phyloP scores from a whole-genome alignment of 1,139 yeast genomes.

The Geotrichum klebahnii region DNA sequence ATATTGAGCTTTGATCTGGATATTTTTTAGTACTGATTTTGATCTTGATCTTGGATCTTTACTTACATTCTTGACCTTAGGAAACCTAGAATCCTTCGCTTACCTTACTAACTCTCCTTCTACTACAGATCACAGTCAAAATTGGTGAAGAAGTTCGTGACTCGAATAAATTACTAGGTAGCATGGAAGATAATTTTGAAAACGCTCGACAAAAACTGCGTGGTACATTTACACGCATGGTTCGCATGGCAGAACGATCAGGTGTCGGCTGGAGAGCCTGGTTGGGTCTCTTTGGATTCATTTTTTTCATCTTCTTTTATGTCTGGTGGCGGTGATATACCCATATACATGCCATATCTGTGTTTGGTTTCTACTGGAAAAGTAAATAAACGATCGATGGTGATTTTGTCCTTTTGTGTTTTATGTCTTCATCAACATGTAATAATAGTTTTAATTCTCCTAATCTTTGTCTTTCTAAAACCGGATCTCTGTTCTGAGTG shows the following conservation, averaged over 20 bases:
- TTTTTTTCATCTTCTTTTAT: constrained; percentile 67
- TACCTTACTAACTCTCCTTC: constrained; percentile 13
- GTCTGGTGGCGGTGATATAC: constrained; percentile 54
- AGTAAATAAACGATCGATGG: neutral
- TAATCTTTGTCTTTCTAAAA: no score
- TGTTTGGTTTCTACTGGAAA: neutral
- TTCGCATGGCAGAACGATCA: constrained; percentile 74
- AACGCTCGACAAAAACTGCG: constrained; percentile 49
- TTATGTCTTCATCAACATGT: no score
- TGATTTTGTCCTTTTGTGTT: neutral
- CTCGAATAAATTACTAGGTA: constrained; percentile 59
- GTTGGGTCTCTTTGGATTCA: constrained; percentile 61
- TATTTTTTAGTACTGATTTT: neutral
- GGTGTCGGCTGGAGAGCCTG: constrained; percentile 79
- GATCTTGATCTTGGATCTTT: no score
- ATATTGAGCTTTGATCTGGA: neutral
- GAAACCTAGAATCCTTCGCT: no score
- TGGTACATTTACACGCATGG: constrained; percentile 68
- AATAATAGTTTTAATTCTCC: no score
- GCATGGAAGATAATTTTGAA: constrained; percentile 50
- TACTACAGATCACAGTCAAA: constrained; percentile 53
- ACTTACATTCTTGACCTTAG: no score
- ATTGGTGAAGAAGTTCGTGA: constrained; percentile 86
- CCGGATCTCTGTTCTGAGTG: neutral
- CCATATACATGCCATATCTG: neutral